Base-by-base conservation (phyloP, 805 yeast species). In the Saturnispora mendoncae region DNA sequence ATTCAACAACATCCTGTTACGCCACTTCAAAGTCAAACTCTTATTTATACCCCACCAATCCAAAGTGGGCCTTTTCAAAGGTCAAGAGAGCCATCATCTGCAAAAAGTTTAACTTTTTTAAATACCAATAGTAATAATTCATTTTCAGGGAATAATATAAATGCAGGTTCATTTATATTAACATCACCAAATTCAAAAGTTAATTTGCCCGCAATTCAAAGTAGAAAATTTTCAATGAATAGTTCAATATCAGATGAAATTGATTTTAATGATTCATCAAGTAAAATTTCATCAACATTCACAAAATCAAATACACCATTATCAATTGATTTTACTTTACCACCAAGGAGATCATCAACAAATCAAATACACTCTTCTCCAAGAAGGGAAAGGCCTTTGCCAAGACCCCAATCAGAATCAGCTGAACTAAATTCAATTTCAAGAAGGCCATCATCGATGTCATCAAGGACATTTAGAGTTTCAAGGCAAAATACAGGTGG, bases 391-490 rank as follows among this genome's bases (percentile, higher is more conserved):
- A 28, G 26, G 10, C 26, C 34, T 12, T 19, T 32, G n/a, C 7
- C 23, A 6, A 39, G 42, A 25, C 38, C 24, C 10, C 29, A 36
- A 25, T 35, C 37, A 28, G 42, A 35, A 27, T 39, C 28, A 36
- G 36, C 32, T 24, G 51, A 42, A 13, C 6, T 23, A 10, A 6
- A 23, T 7, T 7, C 26, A 6, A 23, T 23, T 23, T 17, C 33
- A 1, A 32, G 34, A 15, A 51, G 61, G 6, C 57, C 62, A n/a
- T 51, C 45, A 10, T 58, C 61, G 7, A 53, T 60, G 60, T 49
- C 59, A 15, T 55, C 52, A 29, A 45, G 65, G 43, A 60, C 62
- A 3, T 60, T 60, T 43, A 46, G 65, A 32, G 58, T 62, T 6
- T 54, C 54, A 39, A 51, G 58, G 8, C 55, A 50, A 37, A 40